A percentile compares a stretch with the other conserved stretches of the same genome.
These are phyloP conservation scores for Iris macrosiphon DNA, from an alignment of 106 monocot genomes.

Conservation along the genomic window DNA sequence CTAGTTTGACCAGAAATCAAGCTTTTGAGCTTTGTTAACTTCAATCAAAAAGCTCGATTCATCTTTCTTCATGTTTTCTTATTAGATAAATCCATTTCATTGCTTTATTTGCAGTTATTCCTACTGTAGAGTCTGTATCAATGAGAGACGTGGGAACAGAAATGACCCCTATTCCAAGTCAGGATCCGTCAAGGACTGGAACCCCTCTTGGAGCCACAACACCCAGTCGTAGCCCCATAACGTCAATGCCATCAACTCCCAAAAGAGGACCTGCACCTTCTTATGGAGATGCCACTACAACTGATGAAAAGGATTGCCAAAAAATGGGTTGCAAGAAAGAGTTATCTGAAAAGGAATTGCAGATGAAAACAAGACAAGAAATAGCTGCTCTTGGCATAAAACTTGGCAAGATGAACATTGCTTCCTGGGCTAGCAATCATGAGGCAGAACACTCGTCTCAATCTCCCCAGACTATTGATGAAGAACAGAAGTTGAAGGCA, in stretches of 20 bases:
- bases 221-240: conserved; percentile 45
- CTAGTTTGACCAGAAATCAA: no score
- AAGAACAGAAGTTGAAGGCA: conserved; percentile 14
- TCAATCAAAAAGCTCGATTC: no score
- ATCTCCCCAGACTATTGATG: conserved; percentile 11
- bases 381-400: conserved; percentile 76
- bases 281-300: conserved; percentile 3
- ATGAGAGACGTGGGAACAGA: conserved; percentile 97
- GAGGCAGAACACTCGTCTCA: conserved; percentile 3
- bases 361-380: conserved; percentile 61
- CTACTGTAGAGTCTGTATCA: conserved; percentile 44
- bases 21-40: no score
- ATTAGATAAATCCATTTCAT: no score
- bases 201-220: conserved; percentile 63
- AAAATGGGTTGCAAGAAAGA: conserved; percentile 15
- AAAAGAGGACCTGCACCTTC: conserved; percentile 28
- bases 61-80: no score
- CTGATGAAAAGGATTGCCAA: conserved; percentile 3
- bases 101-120: conserved; percentile 29
- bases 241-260: conserved; percentile 58
- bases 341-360: conserved; percentile 61
- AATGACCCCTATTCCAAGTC: conserved; percentile 91
- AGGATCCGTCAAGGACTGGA: conserved; percentile 79
- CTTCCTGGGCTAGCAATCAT: conserved; percentile 81
- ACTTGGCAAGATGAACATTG: conserved; percentile 87